phyloP scores from a whole-genome alignment of 2,329 filamentous ascomycete species.

The Colletotrichum karsti region DNA sequence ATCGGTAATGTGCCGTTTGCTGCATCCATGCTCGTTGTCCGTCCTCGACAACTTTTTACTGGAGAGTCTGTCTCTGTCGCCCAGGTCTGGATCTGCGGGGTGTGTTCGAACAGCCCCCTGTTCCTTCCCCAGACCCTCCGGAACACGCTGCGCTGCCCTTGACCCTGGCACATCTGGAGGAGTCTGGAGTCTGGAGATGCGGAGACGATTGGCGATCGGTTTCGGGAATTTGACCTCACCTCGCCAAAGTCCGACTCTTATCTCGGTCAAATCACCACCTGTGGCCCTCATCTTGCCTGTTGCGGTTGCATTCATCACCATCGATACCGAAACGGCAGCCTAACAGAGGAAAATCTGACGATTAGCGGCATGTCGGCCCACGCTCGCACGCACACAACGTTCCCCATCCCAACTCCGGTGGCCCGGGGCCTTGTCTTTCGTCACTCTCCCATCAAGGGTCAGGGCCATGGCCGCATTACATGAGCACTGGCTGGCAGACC shows the following conservation, averaged over 20 bases:
- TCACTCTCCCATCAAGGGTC: neutral
- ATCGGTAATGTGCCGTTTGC: neutral
- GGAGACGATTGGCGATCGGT: slow-evolving; percentile 6
- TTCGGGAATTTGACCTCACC: slow-evolving; percentile 11
- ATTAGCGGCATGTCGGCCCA: slow-evolving; percentile 1
- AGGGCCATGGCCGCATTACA: slow-evolving; percentile 1
- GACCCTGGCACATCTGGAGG: slow-evolving; percentile 1
- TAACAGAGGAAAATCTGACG: neutral
- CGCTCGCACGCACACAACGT: neutral
- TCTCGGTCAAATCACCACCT: neutral
- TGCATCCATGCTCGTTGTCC: neutral
- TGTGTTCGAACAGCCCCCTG: slow-evolving; percentile 4
- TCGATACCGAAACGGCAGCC: neutral
- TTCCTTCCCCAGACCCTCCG: slow-evolving; percentile 8
- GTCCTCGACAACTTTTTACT: neutral
- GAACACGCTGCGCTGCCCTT: neutral
- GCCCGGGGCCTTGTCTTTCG: neutral
- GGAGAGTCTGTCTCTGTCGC: neutral
- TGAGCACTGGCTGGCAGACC: slow-evolving; percentile 1
- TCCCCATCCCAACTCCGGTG: slow-evolving; percentile 21
- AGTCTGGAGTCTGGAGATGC: slow-evolving; percentile 9
- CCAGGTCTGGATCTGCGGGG: slow-evolving; percentile 19
- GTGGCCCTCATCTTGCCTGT: no score
- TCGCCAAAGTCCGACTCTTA: slow-evolving; percentile 1
- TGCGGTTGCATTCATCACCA: slow-evolving; percentile 9